phyloP scores from a whole-genome alignment of 441 rosid species.

The Pelargonium cotyledonis region DNA sequence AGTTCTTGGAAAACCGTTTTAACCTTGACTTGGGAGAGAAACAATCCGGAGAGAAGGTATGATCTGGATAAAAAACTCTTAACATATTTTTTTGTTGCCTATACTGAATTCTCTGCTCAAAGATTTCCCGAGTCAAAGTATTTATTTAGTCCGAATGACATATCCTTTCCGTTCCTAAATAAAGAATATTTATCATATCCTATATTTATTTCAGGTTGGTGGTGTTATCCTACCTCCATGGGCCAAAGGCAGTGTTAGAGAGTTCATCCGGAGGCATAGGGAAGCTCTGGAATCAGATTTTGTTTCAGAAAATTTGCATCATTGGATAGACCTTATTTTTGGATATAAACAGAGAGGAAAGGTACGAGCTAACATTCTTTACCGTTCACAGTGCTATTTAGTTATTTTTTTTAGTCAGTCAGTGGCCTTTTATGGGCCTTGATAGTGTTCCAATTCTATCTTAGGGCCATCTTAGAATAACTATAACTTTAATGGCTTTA shows the following conservation, averaged over 20 bases:
- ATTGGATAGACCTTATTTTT: conserved; percentile 99
- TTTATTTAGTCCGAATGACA: no score
- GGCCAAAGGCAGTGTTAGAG: conserved; percentile 96
- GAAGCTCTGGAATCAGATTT: conserved; percentile 96
- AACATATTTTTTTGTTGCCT: background rate
- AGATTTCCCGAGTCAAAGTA: no score
- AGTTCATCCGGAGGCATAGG: conserved; percentile 89
- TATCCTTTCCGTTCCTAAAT: no score
- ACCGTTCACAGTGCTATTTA: background rate
- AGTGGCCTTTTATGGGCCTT: no score
- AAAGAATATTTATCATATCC: conserved; percentile 7
- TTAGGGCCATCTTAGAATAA: background rate
- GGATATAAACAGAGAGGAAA: conserved; percentile 98
- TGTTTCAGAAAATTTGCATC: conserved; percentile 96
- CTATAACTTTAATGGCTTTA: background rate
- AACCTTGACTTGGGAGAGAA: conserved; percentile 92
- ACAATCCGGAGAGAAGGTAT: conserved; percentile 98
- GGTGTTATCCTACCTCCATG: conserved; percentile 92
- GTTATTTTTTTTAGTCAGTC: background rate
- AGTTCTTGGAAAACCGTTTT: conserved; percentile 86
- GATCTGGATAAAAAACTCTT: conserved; percentile 22
- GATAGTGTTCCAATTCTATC: no score
- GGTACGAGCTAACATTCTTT: conserved; percentile 40
- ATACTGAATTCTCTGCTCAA: background rate
- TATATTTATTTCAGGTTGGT: conserved; percentile 58